Evolutionary conservation across 345 rosid genomes (phyloP), one percentile per base, ranked within the genome.

Genomic region (Geranium brycei): DNA sequence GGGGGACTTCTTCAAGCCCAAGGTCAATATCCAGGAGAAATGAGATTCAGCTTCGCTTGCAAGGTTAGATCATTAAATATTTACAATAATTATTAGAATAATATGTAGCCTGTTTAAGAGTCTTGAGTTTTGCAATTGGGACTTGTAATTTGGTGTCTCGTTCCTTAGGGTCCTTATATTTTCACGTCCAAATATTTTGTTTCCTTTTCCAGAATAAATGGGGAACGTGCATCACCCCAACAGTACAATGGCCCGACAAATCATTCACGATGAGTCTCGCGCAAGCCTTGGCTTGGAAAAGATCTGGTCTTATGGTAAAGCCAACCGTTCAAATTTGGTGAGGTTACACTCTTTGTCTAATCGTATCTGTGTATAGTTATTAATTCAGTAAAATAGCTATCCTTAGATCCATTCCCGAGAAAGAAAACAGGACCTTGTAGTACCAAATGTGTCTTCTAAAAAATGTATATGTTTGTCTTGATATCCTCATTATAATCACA

Each of bases 1-100:
- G 96, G 95, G 0, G 95, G 96, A 60, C 91, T 92, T 77, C 95
- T 92, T 72, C 97, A 92, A 84, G 96, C 91, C 1, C 88, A 92
- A 71, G 98, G 98, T 70, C 95, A 86, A 82, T 87, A 86, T 82
- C 98, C 98, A 7, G 98, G 98, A 11, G 98, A 89, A 79, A 92
- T 92, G 98, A 84, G 88, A 73, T 83, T 81, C 69, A 92, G 98
- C 80, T 92, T 77, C 76, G 87, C 96, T 62, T 77, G 76, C 72
- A 92, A 89, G 95, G 98, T 92, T 41, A 68, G 65, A 64, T 61
- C 19, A 14, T 47, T 10, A 6, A 8, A 11, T 47, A 47, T 0
- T 47, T 3, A 35, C 5, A 35, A 35, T 47, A 35, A 47, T 0
- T 71, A 3, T 16, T 59, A 11, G 23, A 58, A 16, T 31, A 23